Base-by-base conservation (phyloP, 192 early-diverging fungal species). In the Phlyctochytrium arcticum region DNA sequence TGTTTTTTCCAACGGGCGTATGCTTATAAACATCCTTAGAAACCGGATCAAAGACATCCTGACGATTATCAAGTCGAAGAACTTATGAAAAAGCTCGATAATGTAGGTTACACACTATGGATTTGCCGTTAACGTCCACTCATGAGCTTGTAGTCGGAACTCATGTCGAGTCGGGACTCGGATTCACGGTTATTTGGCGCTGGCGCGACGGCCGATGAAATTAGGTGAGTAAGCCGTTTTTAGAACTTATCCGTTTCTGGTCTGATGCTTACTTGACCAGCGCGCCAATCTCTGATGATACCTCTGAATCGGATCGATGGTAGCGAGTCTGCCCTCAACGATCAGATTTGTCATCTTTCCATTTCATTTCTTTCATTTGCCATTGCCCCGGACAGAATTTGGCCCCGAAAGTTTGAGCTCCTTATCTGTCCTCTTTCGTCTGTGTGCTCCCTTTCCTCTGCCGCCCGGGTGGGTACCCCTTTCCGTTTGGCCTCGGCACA, bases 121-220 rank as follows among this genome's bases (percentile, higher is more conserved):
- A n/a, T n/a, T n/a, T n/a, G n/a, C n/a, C n/a, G n/a, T n/a, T n/a
- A n/a, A n/a, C n/a, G n/a, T n/a, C n/a, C n/a, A n/a, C n/a, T n/a
- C n/a, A n/a, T n/a, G n/a, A n/a, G n/a, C n/a, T 9, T 17, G 6
- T 31, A 53, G 34, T 60, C 53, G 17, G 35, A 62, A 10, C 27
- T 48, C 10, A 48, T 48, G 47, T 48, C 47, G 47, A 48, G 47
- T 48, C 47, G 47, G 3, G 3, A 3, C 47, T 48, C 47, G 19
- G 47, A 48, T 6, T 19, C 19, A 23, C 10, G 19, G 3, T 37
- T 30, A 17, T 69, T 69, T 55, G 67, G 55, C 15, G 67, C 59
- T 8, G 67, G 67, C 7, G 67, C 23, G 31, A 69, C 67, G n/a
- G 67, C 60, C 5, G 60, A 69, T 35, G 67, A 69, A 66, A 27